Conservation (phyloP, 306 rosid genomes). For the Pyrus pyrifolia region DNA sequence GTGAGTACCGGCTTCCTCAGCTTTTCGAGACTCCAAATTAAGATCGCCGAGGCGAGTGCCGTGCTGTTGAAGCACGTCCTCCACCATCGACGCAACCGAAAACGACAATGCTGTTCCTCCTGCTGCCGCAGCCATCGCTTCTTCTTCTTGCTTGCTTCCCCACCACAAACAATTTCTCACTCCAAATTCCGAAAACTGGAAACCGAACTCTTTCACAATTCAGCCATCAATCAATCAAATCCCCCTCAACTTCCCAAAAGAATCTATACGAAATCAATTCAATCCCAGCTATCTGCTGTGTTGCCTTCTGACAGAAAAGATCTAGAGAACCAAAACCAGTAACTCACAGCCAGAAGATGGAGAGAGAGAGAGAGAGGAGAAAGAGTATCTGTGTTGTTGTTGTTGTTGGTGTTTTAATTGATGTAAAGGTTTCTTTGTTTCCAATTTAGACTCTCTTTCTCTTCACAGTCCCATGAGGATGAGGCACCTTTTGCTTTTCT, state of each 20-base stretch:
- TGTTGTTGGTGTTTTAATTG: conserved; percentile 5
- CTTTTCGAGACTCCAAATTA: conserved; percentile 72
- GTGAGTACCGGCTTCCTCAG: conserved; percentile 77
- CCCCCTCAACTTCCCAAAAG: background rate
- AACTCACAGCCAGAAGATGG: background rate
- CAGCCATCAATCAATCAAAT: background rate
- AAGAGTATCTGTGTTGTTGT: background rate
- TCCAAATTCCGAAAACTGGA: background rate
- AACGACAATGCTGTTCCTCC: conserved; percentile 36
- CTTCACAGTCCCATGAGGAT: background rate
- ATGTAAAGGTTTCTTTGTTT: conserved; percentile 47
- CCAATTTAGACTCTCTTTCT: conserved; percentile 37
- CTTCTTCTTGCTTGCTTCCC: background rate
- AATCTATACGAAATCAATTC: background rate
- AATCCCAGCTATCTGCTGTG: background rate
- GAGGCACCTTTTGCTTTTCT: conserved; percentile 26
- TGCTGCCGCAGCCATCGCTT: conserved; percentile 25
- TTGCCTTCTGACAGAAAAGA: background rate
- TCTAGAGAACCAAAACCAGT: background rate
- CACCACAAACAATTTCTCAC: background rate
- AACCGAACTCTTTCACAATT: conserved; percentile 3
- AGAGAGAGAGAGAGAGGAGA: background rate
- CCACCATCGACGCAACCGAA: conserved; percentile 81
- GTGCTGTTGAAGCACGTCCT: conserved; percentile 86
- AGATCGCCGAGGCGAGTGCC: conserved; percentile 60